These are phyloP conservation scores for Colletotrichum euphorbiae DNA, from an alignment of 2,329 filamentous ascomycete genomes.

Conservation along the genomic window DNA sequence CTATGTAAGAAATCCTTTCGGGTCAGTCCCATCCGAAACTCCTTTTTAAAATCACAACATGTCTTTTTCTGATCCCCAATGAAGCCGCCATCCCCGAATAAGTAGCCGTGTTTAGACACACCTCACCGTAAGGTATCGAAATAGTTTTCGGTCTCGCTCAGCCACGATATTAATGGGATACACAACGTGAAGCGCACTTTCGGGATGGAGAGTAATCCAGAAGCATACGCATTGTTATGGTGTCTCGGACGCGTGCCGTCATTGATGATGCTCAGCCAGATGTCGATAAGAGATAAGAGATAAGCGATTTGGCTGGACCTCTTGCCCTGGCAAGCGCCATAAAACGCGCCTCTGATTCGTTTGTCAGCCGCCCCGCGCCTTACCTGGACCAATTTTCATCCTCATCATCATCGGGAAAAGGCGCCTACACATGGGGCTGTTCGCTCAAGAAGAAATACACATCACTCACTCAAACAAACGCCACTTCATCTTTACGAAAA, in stretches of 20 bases:
- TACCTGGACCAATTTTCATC: conserved; percentile 38
- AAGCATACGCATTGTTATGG: neutral
- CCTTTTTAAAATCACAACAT: neutral
- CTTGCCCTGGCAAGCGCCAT: conserved; percentile 20
- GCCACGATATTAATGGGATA: conserved; percentile 15
- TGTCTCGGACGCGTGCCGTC: neutral
- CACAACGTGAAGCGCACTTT: conserved; percentile 18
- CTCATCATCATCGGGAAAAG: neutral
- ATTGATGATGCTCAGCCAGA: neutral
- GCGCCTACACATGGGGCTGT: neutral
- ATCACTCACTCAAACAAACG: conserved; percentile 1
- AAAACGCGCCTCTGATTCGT: conserved; percentile 38
- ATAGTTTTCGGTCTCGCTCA: neutral
- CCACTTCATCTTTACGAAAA: conserved; percentile 7
- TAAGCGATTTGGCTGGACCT: neutral
- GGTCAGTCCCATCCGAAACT: neutral
- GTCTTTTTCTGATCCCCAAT: neutral
- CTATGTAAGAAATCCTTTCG: neutral
- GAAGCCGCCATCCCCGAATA: neutral
- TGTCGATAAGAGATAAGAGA: conserved; percentile 39
- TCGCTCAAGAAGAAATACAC: neutral
- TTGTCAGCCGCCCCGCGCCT: conserved; percentile 38
- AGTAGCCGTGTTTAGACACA: neutral
- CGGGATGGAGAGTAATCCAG: neutral
- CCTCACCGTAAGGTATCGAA: neutral